Evolutionary conservation across 148 eudicot genomes (phyloP).

Genomic region (Dianthus caryophyllus): DNA sequence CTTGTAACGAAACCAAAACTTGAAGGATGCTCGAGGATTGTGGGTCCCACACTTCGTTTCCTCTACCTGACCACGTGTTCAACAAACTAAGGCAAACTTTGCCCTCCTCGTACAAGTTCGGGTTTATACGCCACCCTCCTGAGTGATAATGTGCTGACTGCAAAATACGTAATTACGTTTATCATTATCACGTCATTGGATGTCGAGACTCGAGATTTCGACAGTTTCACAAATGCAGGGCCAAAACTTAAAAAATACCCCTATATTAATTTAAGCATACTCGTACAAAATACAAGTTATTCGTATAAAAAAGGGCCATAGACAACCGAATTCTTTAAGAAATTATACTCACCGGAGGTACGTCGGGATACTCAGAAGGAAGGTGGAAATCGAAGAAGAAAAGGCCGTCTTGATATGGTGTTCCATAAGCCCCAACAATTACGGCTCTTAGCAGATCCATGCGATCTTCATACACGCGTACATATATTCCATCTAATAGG

Average conservation of each 20-base stretch:
- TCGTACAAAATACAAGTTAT: too few species aligned
- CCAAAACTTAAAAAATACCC: too few species aligned
- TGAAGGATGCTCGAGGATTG: conserved; percentile 98
- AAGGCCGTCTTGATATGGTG: conserved; percentile 97
- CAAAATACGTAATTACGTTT: conserved; percentile 3
- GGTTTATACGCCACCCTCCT: conserved; percentile 98
- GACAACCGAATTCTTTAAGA: not conserved
- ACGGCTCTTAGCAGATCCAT: conserved; percentile 98
- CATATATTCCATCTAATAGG: conserved; percentile 74
- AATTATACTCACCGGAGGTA: conserved; percentile 72
- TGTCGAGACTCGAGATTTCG: not conserved
- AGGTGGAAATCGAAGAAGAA: conserved; percentile 98
- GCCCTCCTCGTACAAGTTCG: conserved; percentile 93
- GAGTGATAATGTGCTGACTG: conserved; percentile 97
- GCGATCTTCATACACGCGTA: conserved; percentile 88
- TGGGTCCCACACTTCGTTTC: conserved; percentile 99
- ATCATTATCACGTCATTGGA: not conserved
- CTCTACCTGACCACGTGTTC: conserved; percentile 97
- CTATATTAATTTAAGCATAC: too few species aligned
- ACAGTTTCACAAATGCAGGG: too few species aligned
- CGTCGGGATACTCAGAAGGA: conserved; percentile 93
- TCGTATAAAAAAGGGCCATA: too few species aligned
- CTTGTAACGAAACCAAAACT: conserved; percentile 95
- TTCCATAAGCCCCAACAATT: conserved; percentile 94
- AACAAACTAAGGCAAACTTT: conserved; percentile 96